A percentile compares a stretch with the other conserved stretches of the same genome.
Evolutionary conservation across 345 rosid genomes (phyloP).

Genomic region (Salix arbutifolia): DNA sequence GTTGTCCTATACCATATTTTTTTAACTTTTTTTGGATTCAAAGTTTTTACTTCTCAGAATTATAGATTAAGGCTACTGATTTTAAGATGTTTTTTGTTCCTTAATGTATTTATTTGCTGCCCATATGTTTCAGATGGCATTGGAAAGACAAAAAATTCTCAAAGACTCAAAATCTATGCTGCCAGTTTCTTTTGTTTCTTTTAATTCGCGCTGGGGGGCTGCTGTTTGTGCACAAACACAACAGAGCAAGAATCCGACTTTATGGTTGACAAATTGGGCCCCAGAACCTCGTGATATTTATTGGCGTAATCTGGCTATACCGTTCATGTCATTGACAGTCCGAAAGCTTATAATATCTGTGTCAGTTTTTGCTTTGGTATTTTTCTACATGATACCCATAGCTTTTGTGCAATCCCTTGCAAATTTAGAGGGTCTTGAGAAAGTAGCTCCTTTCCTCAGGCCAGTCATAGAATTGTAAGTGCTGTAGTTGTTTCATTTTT

Average conservation of each 20-base stretch:
- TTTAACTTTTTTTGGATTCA: neutral
- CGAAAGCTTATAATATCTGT: constrained; percentile 67
- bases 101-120: neutral
- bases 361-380: constrained; percentile 75
- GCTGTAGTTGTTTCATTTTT: neutral
- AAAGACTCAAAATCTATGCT: constrained; percentile 63
- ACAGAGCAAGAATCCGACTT: constrained; percentile 86
- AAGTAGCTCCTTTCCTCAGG: constrained; percentile 90
- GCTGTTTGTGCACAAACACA: constrained; percentile 98
- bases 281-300: constrained; percentile 97
- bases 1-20: neutral
- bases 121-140: constrained; percentile 52
- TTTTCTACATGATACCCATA: constrained; percentile 98
- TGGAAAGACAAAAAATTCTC: constrained; percentile 67
- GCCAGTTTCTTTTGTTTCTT: constrained; percentile 86
- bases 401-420: constrained; percentile 99
- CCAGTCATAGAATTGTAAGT: constrained; percentile 92
- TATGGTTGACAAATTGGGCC: constrained; percentile 91
- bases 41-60: neutral
- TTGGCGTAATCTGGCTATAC: constrained; percentile 90
- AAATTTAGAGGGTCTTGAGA: constrained; percentile 81
- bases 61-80: neutral
- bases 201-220: constrained; percentile 94
- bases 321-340: constrained; percentile 76
- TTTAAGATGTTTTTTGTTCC: neutral